Conservation (phyloP, 805 yeast species). For the Brettanomyces nanus region DNA sequence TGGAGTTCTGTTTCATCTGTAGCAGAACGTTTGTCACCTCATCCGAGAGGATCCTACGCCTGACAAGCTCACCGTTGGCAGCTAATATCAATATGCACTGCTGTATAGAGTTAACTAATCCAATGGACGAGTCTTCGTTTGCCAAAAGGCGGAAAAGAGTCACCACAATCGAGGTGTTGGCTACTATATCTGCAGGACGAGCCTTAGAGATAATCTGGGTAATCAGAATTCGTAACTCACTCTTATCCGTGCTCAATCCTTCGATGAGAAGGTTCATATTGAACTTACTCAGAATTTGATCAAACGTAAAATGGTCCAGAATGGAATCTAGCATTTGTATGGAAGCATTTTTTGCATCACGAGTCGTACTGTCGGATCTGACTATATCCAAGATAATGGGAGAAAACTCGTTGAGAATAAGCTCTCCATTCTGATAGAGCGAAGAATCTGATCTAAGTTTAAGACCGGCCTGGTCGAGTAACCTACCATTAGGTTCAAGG, state of each 20-base stretch:
- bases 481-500: conserved; percentile 7
- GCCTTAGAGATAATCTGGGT: conserved; percentile 20
- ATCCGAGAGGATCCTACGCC: conserved; percentile 21
- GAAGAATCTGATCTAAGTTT: conserved; percentile 12
- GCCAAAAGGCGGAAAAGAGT: conserved; percentile 17
- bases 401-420: conserved; percentile 11
- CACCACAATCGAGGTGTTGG: conserved; percentile 23
- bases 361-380: conserved; percentile 17
- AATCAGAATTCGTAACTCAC: conserved; percentile 19
- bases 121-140: conserved; percentile 13
- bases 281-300: conserved; percentile 18
- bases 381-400: conserved; percentile 18
- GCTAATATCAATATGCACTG: conserved; percentile 16
- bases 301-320: conserved; percentile 21
- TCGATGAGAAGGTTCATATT: conserved; percentile 20
- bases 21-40: conserved; percentile 17
- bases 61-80: conserved; percentile 22
- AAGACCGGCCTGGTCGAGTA: conserved; percentile 13
- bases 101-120: conserved; percentile 17
- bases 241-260: conserved; percentile 22
- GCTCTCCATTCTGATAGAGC: conserved; percentile 6
- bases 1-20: conserved; percentile 17
- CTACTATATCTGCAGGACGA: conserved; percentile 26
- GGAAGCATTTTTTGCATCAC: conserved; percentile 11
- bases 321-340: conserved; percentile 20